Evolutionary conservation across 1,284 basidiomycete species (phyloP).

Genomic region (Pascua sp.): DNA sequence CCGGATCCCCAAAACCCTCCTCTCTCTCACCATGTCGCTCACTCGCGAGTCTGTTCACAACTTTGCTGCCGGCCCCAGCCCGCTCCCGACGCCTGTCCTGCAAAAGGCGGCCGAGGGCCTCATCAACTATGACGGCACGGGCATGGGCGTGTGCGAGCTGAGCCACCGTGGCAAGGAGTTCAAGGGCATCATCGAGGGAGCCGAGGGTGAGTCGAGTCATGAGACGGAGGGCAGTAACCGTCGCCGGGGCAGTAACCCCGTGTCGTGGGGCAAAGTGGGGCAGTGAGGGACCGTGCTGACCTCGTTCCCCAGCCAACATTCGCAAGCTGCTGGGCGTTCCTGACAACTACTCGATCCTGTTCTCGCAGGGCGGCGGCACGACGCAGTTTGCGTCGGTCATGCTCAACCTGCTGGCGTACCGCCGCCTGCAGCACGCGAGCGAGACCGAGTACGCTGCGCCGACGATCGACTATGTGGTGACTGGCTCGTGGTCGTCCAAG

Average conservation of each 20-base stretch:
- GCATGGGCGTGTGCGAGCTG: constrained; percentile 89
- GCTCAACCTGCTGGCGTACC: constrained; percentile 67
- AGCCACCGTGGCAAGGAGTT: constrained; percentile 91
- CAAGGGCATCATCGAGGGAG: constrained; percentile 62
- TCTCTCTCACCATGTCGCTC: constrained; percentile 6
- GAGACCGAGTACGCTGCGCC: constrained; percentile 48
- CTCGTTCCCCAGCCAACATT: constrained; percentile 53
- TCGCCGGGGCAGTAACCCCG: not conserved
- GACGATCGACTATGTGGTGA: constrained; percentile 78
- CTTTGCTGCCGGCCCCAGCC: constrained; percentile 88
- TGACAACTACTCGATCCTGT: constrained; percentile 76
- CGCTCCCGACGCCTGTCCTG: constrained; percentile 76
- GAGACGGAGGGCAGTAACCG: not conserved
- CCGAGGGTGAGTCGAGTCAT: constrained; percentile 54
- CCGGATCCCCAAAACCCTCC: too few relatives aligned
- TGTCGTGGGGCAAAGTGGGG: not conserved
- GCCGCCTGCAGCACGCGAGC: constrained; percentile 60
- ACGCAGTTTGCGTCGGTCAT: constrained; percentile 85
- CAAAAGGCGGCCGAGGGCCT: constrained; percentile 68
- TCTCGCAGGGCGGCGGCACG: constrained; percentile 87
- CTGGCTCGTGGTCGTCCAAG: constrained; percentile 86
- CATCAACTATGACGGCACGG: constrained; percentile 79
- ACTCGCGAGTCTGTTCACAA: constrained; percentile 62
- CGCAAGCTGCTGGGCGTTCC: constrained; percentile 75
- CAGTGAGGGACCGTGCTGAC: not conserved